phyloP scores from a whole-genome alignment of 1,139 yeast genomes.

The Hansenula anomala region DNA sequence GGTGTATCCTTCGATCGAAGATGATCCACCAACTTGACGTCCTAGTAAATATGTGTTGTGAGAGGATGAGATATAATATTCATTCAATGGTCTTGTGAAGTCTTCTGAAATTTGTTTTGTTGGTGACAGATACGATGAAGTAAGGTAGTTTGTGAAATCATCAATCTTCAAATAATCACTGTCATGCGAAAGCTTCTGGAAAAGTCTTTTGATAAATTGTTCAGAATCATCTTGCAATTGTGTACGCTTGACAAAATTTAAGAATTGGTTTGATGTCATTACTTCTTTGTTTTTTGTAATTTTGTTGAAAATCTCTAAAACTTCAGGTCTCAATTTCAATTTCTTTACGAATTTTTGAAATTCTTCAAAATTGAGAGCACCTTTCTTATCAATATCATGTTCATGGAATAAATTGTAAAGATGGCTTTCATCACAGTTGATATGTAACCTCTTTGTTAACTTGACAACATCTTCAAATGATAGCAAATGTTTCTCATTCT shows the following conservation, averaged over 20 bases:
- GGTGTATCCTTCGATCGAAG: constrained; percentile 90
- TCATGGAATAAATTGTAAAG: constrained; percentile 39
- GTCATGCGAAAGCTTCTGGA: constrained; percentile 37
- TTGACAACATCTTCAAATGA: constrained; percentile 63
- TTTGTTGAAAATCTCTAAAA: constrained; percentile 35
- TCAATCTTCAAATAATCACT: constrained; percentile 20
- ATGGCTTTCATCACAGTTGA: constrained; percentile 47
- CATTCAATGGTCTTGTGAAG: constrained; percentile 67
- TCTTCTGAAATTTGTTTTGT: constrained; percentile 32
- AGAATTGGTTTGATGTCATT: constrained; percentile 36
- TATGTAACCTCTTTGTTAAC: constrained; percentile 63
- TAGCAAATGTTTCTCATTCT: constrained; percentile 38
- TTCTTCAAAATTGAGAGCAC: constrained; percentile 56
- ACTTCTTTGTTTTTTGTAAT: constrained; percentile 10
- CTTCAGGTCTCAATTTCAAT: constrained; percentile 46
- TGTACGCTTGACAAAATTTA: constrained; percentile 37
- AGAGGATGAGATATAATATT: constrained; percentile 86
- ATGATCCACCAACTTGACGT: constrained; percentile 85
- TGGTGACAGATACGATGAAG: constrained; percentile 32
- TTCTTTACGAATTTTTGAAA: constrained; percentile 67
- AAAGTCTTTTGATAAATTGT: constrained; percentile 32
- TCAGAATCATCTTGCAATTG: constrained; percentile 46
- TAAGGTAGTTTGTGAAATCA: constrained; percentile 31
- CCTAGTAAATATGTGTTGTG: constrained; percentile 93
- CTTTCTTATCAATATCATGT: constrained; percentile 42